A percentile compares a stretch with the other conserved stretches of the same genome.
Conservation (phyloP, 2,329 filamentous ascomycete species). For the Beauveria varroae region DNA sequence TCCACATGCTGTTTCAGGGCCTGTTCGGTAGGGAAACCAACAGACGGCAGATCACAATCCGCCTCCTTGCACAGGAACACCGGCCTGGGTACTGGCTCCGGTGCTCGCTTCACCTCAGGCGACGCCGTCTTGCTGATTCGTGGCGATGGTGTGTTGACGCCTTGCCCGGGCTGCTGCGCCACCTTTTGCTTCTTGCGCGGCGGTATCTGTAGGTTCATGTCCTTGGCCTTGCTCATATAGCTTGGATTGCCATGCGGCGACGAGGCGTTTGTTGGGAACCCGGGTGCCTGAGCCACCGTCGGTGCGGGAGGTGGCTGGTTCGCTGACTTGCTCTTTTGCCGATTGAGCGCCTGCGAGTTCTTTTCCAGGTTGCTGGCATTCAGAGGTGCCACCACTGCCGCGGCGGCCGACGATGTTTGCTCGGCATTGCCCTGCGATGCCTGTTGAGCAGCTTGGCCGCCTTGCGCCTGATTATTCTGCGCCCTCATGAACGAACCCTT, state of each 20-base stretch:
- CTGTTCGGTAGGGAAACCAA: slow-evolving; percentile 48
- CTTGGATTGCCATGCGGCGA: slow-evolving; percentile 54
- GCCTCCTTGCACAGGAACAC: slow-evolving; percentile 44
- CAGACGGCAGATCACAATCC: slow-evolving; percentile 44
- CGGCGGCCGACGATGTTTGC: slow-evolving; percentile 14
- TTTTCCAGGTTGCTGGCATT: slow-evolving; percentile 45
- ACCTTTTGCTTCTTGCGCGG: slow-evolving; percentile 51
- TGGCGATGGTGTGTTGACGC: slow-evolving; percentile 38
- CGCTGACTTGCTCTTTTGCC: slow-evolving; percentile 34
- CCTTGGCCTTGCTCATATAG: slow-evolving; percentile 43
- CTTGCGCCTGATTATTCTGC: slow-evolving; percentile 22
- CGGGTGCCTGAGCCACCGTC: slow-evolving; percentile 47
- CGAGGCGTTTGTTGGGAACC: slow-evolving; percentile 43
- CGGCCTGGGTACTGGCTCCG: slow-evolving; percentile 32
- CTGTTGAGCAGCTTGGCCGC: slow-evolving; percentile 21
- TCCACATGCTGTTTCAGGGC: slow-evolving; percentile 44
- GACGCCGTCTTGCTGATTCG: slow-evolving; percentile 40
- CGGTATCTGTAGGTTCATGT: slow-evolving; percentile 51
- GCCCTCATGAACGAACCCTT: slow-evolving; percentile 15
- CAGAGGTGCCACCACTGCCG: slow-evolving; percentile 23
- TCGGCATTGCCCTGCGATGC: slow-evolving; percentile 19
- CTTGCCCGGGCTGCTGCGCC: slow-evolving; percentile 32
- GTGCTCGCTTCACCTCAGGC: slow-evolving; percentile 33
- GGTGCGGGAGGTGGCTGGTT: slow-evolving; percentile 48
- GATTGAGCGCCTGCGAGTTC: slow-evolving; percentile 40